Percentiles rank a stretch among this genome's conserved stretches.
phyloP scores from a whole-genome alignment of 2,329 filamentous ascomycete species.

The Pestalotiopsis sp. region DNA sequence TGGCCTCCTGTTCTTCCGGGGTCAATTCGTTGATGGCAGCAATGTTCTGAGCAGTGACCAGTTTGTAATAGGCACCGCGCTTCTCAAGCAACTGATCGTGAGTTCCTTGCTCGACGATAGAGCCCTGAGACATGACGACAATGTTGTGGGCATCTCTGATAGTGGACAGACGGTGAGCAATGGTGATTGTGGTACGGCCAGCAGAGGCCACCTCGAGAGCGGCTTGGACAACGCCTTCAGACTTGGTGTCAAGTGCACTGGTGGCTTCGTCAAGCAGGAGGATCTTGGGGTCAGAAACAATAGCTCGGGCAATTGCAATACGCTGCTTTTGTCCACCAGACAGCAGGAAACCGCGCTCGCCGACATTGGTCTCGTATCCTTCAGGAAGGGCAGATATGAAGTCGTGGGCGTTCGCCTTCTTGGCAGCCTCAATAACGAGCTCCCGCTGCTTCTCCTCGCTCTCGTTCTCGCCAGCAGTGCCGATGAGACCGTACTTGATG shows the following conservation, averaged over 20 bases:
- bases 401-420: slow-evolving; percentile 91
- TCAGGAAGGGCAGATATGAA: slow-evolving; percentile 84
- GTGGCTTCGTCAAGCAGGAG: slow-evolving; percentile 94
- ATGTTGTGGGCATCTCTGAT: slow-evolving; percentile 96
- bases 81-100: slow-evolving; percentile 77
- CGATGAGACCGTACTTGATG: slow-evolving; percentile 88
- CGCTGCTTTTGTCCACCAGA: slow-evolving; percentile 97
- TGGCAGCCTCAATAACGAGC: slow-evolving; percentile 78
- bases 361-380: slow-evolving; percentile 92
- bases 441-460: slow-evolving; percentile 68
- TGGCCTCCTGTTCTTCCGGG: slow-evolving; percentile 51
- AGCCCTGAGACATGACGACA: slow-evolving; percentile 83
- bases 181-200: slow-evolving; percentile 92
- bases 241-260: slow-evolving; percentile 89
- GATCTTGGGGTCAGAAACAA: slow-evolving; percentile 90
- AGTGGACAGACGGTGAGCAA: slow-evolving; percentile 92
- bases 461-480: slow-evolving; percentile 73
- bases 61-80: slow-evolving; percentile 75
- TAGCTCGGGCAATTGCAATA: slow-evolving; percentile 88
- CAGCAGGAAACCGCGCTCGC: slow-evolving; percentile 88
- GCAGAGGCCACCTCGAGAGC: slow-evolving; percentile 84
- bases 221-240: slow-evolving; percentile 91
- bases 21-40: slow-evolving; percentile 59
- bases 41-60: slow-evolving; percentile 89
- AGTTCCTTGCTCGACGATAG: slow-evolving; percentile 90